Base-by-base conservation (phyloP, 1,139 yeast genomes). In the Geotrichum siamense region DNA sequence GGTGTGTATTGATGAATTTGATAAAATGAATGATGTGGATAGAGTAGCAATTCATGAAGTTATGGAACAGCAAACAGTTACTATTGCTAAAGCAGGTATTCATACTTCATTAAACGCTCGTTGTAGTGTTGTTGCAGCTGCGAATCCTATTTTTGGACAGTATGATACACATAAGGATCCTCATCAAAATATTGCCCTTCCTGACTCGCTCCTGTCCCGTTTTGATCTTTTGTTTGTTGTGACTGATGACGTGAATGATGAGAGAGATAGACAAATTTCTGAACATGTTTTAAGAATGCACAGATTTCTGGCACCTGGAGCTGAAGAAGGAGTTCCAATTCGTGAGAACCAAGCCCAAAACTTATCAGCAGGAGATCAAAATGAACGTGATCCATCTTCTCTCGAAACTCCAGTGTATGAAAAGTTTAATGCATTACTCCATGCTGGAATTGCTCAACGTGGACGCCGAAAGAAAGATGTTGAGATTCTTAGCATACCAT, bases 31-130 rank as follows among this genome's bases (percentile, higher is more conserved):
- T 50, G 98, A 93, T 62, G 76, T 80, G 25, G 99, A 91, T 67
- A 76, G 98, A 63, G 98, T 91, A 43, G 97, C 98, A 1, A 91
- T 91, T 58, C 99, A 91, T 67, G 99, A 91, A 74, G 98, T 91
- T 41, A 93, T 91, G 98, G 98, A 91, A 69, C 98, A 91, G 67
- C 99, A 93, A 63, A 91, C 99, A 0, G 96, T 91, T 25, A 91
- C 98, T 1, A 89, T 91, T 61, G 96, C 98, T 40, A 93, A 91
- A 63, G 98, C 98, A 1, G 99, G 99, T 55, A 91, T 91, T 55
- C 97, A 91, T 61, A 89, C 98, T 1, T 82, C 97, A 4, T 73
- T 91, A 56, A 91, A 91, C 63, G 98, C 99, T 13, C 78, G 99
- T 57, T 91, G 98, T 69, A 83, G 95, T 32, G 98, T 91, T 17